Evolutionary conservation across 2,329 filamentous ascomycete species (phyloP).

Genomic region (Aschersonia sp.): DNA sequence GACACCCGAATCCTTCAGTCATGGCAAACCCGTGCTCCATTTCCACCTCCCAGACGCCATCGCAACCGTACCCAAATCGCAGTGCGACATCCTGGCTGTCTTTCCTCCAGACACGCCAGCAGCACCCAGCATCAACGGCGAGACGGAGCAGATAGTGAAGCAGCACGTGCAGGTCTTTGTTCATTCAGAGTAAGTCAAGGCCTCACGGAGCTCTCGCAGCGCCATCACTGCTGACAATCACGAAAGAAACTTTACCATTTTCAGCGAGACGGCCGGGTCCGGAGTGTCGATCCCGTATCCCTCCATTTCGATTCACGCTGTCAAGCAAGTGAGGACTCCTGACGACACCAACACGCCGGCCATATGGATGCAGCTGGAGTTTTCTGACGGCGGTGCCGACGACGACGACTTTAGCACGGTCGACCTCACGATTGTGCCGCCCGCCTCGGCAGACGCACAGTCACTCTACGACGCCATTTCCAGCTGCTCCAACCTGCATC

Average conservation of each 20-base stretch:
- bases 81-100: slow-evolving; percentile 39
- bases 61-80: slow-evolving; percentile 39
- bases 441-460: slow-evolving; percentile 12
- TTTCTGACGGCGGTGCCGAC: slow-evolving; percentile 40
- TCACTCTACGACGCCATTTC: slow-evolving; percentile 56
- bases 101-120: slow-evolving; percentile 25
- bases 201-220: not conserved
- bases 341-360: slow-evolving; percentile 25
- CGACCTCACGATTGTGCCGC: slow-evolving; percentile 52
- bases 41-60: slow-evolving; percentile 41
- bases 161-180: slow-evolving; percentile 42
- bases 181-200: slow-evolving; percentile 33
- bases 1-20: slow-evolving; percentile 59
- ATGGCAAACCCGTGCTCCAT: slow-evolving; percentile 56
- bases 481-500: slow-evolving; percentile 61
- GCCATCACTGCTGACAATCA: not conserved
- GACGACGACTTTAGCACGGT: slow-evolving; percentile 52
- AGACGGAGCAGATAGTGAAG: slow-evolving; percentile 23
- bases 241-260: slow-evolving; percentile 39
- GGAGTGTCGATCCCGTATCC: slow-evolving; percentile 62
- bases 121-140: slow-evolving; percentile 13
- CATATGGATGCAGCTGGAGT: slow-evolving; percentile 55
- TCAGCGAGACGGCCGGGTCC: slow-evolving; percentile 37
- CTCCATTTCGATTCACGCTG: slow-evolving; percentile 59
- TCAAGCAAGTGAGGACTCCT: slow-evolving; percentile 39